Evolutionary conservation across 2,329 filamentous ascomycete genomes (phyloP).

Genomic region (Diplodia corticola): DNA sequence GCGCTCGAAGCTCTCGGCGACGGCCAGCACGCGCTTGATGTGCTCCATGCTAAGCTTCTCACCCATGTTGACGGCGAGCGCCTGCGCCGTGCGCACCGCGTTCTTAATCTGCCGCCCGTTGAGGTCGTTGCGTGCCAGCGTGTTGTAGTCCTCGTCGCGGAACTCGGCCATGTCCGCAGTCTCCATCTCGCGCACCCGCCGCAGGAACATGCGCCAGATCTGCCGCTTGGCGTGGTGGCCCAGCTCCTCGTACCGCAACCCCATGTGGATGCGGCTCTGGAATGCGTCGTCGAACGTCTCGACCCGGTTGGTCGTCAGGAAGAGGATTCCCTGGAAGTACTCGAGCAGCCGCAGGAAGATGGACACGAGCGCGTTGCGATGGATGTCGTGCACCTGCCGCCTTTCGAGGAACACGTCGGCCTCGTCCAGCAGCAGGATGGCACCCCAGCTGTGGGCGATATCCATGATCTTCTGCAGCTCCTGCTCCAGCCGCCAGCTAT

Average conservation of each 20-base stretch:
- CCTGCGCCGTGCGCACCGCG: constrained; percentile 78
- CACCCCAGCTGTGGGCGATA: constrained; percentile 83
- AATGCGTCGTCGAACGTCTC: constrained; percentile 90
- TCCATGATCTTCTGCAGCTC: constrained; percentile 83
- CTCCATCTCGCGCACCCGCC: constrained; percentile 67
- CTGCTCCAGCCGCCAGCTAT: constrained; percentile 69
- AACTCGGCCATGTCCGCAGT: constrained; percentile 56
- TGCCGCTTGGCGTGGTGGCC: constrained; percentile 70
- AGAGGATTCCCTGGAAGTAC: constrained; percentile 89
- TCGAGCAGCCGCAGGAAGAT: constrained; percentile 85
- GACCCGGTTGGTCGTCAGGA: constrained; percentile 86
- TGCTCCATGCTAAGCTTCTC: constrained; percentile 74
- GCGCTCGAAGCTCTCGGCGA: constrained; percentile 77
- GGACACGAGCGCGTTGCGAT: constrained; percentile 81
- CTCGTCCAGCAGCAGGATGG: constrained; percentile 81
- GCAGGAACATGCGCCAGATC: constrained; percentile 83
- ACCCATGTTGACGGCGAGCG: constrained; percentile 74
- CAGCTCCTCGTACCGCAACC: constrained; percentile 76
- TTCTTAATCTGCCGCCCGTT: constrained; percentile 86
- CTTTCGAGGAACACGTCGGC: constrained; percentile 66
- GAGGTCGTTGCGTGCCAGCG: constrained; percentile 66
- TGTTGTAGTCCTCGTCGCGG: constrained; percentile 65
- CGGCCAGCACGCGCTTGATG: constrained; percentile 79
- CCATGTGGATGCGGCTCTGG: constrained; percentile 83
- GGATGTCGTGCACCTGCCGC: constrained; percentile 77